Conservation (phyloP, 129 eudicot genomes). For the Arctium minus region DNA sequence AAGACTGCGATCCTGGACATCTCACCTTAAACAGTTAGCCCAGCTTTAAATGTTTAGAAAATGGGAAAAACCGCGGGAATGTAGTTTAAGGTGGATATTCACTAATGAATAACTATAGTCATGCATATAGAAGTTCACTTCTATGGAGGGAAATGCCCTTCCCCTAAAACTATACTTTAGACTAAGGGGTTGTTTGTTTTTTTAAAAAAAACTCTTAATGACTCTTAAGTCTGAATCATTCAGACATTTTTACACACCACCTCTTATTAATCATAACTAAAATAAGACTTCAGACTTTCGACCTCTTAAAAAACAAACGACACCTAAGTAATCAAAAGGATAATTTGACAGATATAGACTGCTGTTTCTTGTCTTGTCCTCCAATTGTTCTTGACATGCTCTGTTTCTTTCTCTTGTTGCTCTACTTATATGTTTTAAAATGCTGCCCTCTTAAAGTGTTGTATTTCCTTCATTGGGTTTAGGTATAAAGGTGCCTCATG, state of each 20-base stretch:
- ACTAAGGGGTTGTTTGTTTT: no score
- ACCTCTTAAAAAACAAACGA: no score
- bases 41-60: background rate
- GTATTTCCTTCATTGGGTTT: background rate
- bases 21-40: background rate
- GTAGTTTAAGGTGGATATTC: conserved; percentile 9
- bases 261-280: no score
- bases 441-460: background rate
- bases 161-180: conserved; percentile 40
- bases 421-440: background rate
- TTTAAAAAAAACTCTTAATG: no score
- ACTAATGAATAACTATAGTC: conserved; percentile 38
- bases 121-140: conserved; percentile 34
- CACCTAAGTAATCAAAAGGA: conserved; percentile 49
- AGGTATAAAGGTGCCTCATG: conserved; percentile 20
- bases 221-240: no score
- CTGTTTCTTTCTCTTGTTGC: conserved; percentile 20
- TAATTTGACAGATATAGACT: conserved; percentile 50
- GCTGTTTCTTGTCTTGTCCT: conserved; percentile 72
- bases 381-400: conserved; percentile 33
- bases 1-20: background rate
- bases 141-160: conserved; percentile 34
- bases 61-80: background rate
- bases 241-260: no score
- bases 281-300: no score